Evolutionary conservation across 73 alveolate genomes (phyloP), one percentile per base, ranked within the genome.

Genomic region (Stentor coeruleus): DNA sequence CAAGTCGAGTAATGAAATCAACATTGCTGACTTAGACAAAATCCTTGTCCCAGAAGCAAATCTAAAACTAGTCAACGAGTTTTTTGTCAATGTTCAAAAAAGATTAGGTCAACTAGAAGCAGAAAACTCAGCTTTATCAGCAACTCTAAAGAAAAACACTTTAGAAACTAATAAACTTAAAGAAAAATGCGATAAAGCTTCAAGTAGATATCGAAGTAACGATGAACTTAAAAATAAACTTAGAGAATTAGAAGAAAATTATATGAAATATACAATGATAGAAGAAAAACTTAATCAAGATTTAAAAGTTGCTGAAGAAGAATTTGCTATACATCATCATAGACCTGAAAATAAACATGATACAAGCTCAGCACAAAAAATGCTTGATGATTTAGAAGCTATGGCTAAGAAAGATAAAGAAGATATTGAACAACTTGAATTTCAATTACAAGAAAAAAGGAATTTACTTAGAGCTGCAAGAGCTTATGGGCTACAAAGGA

Each of bases 181-280:
- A 66, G 79, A 66, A 66, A 66, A 66, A 20, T 66, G 79, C 37
- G 79, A 66, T 11, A 66, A 66, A 20, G 79, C 79, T 26, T 20
- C 79, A 1, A 31, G 40, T 66, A 20, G 79, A 40, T 66, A 20
- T 33, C n/a, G 33, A 66, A 66, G 37, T 33, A 66, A 66, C 37
- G 79, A 66, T 11, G 79, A 66, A 1, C 11, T 31, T 26, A 66
- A 31, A 66, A 66, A 31, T 40, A 66, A 31, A 2, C 39, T 66
- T 20, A 20, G 33, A 31, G 40, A 66, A 26, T 40, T 66, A 33
- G 79, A 66, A 66, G 79, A 66, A 14, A 31, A 20, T 31, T 66
- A 26, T 2, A 26, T 20, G 36, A 66, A 66, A 1, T 66, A 31
- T 33, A 15, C 37, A 1, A 40, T 20, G 0, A 33, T 40, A 20